These are phyloP conservation scores for Trichoderma semiorbis DNA, from an alignment of 2,329 filamentous ascomycete genomes.

Conservation along the genomic window DNA sequence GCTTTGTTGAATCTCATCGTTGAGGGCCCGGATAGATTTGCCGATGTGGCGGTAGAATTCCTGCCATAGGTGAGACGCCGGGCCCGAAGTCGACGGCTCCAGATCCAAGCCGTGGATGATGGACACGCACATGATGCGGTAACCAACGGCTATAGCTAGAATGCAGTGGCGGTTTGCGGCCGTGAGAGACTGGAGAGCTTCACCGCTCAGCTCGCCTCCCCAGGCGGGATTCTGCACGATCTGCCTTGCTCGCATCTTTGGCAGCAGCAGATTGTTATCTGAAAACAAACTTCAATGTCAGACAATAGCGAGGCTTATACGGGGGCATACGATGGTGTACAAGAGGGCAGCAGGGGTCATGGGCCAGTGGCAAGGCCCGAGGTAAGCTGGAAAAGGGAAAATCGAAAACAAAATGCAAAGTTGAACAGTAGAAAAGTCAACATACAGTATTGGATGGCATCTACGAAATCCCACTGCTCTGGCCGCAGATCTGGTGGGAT, in stretches of 20 bases:
- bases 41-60: constrained; percentile 13
- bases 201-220: background rate
- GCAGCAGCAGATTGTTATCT: constrained; percentile 11
- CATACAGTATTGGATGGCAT: constrained; percentile 11
- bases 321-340: background rate
- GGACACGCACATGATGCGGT: constrained; percentile 15
- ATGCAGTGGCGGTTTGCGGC: constrained; percentile 6
- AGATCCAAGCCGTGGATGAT: constrained; percentile 2
- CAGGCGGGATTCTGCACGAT: constrained; percentile 8
- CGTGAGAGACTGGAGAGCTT: constrained; percentile 2
- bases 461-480: constrained; percentile 12
- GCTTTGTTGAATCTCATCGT: constrained; percentile 7
- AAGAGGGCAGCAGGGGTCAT: background rate
- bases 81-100: constrained; percentile 2
- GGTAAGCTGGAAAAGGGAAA: background rate
- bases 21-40: constrained; percentile 1
- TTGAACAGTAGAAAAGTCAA: background rate
- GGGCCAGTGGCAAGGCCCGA: background rate
- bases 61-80: constrained; percentile 5
- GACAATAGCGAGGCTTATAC: background rate
- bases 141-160: constrained; percentile 9
- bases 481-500: constrained; percentile 14
- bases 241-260: background rate
- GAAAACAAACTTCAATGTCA: background rate
- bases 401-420: background rate